These are phyloP conservation scores for Penicillium egyptiacum DNA, from an alignment of 495 filamentous ascomycete genomes.

Conservation along the genomic window DNA sequence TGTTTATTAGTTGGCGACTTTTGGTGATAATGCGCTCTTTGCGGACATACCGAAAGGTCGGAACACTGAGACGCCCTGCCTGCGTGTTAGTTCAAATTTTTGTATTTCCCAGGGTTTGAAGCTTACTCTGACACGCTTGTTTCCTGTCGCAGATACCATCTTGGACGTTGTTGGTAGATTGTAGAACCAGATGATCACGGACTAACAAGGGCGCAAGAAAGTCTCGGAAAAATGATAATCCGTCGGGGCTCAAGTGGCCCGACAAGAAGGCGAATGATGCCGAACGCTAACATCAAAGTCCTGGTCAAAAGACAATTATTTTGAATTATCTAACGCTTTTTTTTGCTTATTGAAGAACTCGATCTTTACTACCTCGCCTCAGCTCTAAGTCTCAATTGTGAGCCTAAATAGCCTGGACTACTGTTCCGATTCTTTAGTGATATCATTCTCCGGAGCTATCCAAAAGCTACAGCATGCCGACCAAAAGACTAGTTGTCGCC, in stretches of 20 bases:
- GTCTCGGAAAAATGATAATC: conserved; percentile 4
- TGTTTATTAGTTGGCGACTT: conserved; percentile 11
- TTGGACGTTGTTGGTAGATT: conserved; percentile 12
- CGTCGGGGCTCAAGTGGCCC: conserved; percentile 1
- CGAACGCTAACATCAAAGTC: conserved; percentile 1
- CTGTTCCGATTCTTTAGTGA: conserved; percentile 45
- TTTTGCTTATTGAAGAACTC: neutral
- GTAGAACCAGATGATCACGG: neutral
- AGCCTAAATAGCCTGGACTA: neutral
- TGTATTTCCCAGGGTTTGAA: no score
- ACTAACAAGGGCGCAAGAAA: conserved; percentile 12
- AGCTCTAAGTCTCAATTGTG: neutral
- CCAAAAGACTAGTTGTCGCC: conserved; percentile 80
- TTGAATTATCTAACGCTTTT: neutral
- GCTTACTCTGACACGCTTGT: conserved; percentile 59
- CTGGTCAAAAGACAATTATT: neutral
- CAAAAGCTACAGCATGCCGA: conserved; percentile 36
- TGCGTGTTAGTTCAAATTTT: conserved; percentile 18
- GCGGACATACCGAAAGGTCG: conserved; percentile 64
- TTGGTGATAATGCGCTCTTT: conserved; percentile 1
- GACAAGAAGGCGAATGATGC: conserved; percentile 1
- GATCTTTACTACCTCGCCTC: neutral
- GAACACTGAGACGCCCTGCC: conserved; percentile 67
- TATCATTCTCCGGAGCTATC: conserved; percentile 39
- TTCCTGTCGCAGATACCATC: conserved; percentile 58